These are phyloP conservation scores for Cyclocybe aegerita DNA, from an alignment of 768 basidiomycete genomes.

Conservation along the genomic window DNA sequence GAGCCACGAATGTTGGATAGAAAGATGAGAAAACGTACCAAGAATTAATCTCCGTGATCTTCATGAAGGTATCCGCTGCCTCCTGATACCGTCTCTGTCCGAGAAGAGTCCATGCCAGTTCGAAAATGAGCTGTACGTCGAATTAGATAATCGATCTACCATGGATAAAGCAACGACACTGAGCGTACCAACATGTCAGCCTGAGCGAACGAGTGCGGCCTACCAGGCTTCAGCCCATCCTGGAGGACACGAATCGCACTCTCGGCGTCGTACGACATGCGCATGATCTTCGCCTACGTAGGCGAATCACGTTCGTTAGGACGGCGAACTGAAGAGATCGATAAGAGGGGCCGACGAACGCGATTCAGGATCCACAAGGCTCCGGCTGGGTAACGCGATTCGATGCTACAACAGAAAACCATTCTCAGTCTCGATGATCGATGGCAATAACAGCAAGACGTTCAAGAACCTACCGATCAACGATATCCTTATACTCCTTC, in stretches of 20 bases:
- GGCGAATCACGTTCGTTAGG: too few relatives aligned
- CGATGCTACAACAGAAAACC: slow-evolving; percentile 36
- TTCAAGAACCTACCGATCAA: slow-evolving; percentile 51
- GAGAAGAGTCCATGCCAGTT: slow-evolving; percentile 76
- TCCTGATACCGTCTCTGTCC: slow-evolving; percentile 64
- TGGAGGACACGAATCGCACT: slow-evolving; percentile 64
- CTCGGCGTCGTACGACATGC: slow-evolving; percentile 67
- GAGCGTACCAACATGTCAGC: slow-evolving; percentile 66
- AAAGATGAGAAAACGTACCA: slow-evolving; percentile 41
- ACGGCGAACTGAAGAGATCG: neutral
- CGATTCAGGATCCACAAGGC: slow-evolving; percentile 75
- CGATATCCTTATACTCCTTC: slow-evolving; percentile 60
- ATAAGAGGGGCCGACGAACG: slow-evolving; percentile 29
- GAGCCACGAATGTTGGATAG: neutral
- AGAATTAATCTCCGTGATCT: slow-evolving; percentile 63
- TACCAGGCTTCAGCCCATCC: slow-evolving; percentile 53
- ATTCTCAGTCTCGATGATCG: neutral
- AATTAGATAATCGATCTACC: neutral
- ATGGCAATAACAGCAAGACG: neutral
- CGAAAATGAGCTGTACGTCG: slow-evolving; percentile 58
- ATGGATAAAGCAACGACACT: neutral
- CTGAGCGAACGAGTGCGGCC: slow-evolving; percentile 59
- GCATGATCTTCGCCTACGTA: slow-evolving; percentile 67
- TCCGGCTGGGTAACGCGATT: slow-evolving; percentile 60
- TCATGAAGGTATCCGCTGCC: slow-evolving; percentile 64